These are phyloP conservation scores for Heliamphora exappendiculata DNA, from an alignment of 148 eudicot genomes.

Conservation along the genomic window DNA sequence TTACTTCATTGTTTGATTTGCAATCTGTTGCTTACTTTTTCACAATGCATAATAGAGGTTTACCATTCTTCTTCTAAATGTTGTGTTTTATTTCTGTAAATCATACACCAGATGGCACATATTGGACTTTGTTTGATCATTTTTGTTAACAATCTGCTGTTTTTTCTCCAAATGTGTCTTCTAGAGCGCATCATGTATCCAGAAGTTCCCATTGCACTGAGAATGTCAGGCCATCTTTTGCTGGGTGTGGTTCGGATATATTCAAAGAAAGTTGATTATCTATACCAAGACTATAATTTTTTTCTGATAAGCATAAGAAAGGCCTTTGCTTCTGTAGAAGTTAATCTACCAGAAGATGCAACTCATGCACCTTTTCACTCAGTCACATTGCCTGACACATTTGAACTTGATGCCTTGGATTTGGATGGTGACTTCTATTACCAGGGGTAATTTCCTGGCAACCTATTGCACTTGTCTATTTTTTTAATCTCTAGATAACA, in stretches of 20 bases:
- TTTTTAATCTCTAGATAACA: neutral
- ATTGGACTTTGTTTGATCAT: neutral
- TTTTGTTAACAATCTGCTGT: neutral
- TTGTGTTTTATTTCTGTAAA: neutral
- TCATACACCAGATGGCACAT: neutral
- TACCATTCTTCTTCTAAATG: neutral
- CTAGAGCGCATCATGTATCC: constrained; percentile 74
- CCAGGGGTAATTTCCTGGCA: constrained; percentile 30
- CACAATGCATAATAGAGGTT: neutral
- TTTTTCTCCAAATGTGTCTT: constrained; percentile 1
- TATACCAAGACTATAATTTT: constrained; percentile 65
- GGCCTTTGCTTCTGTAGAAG: constrained; percentile 40
- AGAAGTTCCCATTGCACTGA: constrained; percentile 85
- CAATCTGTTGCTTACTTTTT: neutral
- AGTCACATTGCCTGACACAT: constrained; percentile 76
- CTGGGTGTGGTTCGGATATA: constrained; percentile 89
- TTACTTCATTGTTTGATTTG: neutral
- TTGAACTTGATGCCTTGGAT: constrained; percentile 58
- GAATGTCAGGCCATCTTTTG: constrained; percentile 87
- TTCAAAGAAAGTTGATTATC: constrained; percentile 81
- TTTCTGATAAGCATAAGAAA: constrained; percentile 43
- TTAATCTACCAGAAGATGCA: constrained; percentile 76
- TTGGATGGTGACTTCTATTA: constrained; percentile 29
- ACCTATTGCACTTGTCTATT: neutral
- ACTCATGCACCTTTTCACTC: constrained; percentile 69